Percentiles rank a stretch among this genome's conserved stretches.
Conservation (phyloP, 2,329 filamentous ascomycete genomes). For the Daldinia sp. region DNA sequence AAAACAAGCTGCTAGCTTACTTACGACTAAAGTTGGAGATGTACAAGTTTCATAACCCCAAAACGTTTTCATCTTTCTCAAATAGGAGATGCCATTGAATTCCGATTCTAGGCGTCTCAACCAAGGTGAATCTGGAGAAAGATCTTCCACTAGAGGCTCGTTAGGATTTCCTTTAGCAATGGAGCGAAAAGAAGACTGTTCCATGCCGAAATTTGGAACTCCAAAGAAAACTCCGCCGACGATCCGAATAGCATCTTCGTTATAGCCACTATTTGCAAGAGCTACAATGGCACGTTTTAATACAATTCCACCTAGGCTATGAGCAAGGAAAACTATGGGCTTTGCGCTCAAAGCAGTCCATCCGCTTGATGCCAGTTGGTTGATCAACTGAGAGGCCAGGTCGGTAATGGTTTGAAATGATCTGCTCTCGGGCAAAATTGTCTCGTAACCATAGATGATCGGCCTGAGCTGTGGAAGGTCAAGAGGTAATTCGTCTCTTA, state of each 20-base stretch:
- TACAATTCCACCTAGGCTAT: slow-evolving; percentile 49
- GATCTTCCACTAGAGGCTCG: slow-evolving; percentile 30
- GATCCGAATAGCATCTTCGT: slow-evolving; percentile 24
- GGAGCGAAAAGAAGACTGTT: slow-evolving; percentile 34
- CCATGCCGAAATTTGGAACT: slow-evolving; percentile 46
- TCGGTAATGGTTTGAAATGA: slow-evolving; percentile 38
- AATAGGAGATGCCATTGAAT: slow-evolving; percentile 36
- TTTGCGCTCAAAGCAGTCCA: slow-evolving; percentile 38
- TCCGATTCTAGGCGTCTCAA: slow-evolving; percentile 32
- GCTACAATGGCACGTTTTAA: slow-evolving; percentile 44
- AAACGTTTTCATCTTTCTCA: slow-evolving; percentile 18
- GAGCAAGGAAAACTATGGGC: slow-evolving; percentile 46
- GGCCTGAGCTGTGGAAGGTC: slow-evolving; percentile 2
- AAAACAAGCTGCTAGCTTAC: neutral
- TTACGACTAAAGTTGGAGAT: slow-evolving; percentile 41
- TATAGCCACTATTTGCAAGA: slow-evolving; percentile 26
- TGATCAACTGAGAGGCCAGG: slow-evolving; percentile 40
- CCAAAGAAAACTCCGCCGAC: slow-evolving; percentile 46
- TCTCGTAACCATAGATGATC: slow-evolving; percentile 10
- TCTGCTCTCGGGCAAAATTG: slow-evolving; percentile 4
- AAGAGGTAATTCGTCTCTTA: slow-evolving; percentile 43
- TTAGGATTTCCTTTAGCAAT: slow-evolving; percentile 42
- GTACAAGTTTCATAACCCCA: slow-evolving; percentile 46
- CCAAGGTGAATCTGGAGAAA: slow-evolving; percentile 31
- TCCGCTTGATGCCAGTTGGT: slow-evolving; percentile 34